Conservation (phyloP, 164 flowering plant species). For the Aristolochia californica region DNA sequence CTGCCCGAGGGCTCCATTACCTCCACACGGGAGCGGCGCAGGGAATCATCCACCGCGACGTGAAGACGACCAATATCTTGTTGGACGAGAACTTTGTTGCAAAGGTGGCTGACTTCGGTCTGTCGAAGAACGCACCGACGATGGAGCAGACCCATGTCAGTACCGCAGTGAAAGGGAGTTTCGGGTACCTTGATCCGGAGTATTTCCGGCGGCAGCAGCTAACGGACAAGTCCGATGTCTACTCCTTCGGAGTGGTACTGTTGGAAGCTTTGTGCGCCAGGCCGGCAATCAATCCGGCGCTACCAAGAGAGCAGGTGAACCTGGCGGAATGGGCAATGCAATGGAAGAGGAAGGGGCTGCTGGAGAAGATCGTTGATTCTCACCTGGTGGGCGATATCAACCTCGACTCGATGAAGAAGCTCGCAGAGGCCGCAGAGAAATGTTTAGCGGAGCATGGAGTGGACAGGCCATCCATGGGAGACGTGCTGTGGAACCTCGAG, state of each 20-base stretch:
- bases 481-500: constrained; percentile 87
- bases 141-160: constrained; percentile 76
- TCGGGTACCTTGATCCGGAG: constrained; percentile 89
- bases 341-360: constrained; percentile 44
- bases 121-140: constrained; percentile 58
- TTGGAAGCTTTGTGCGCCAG: constrained; percentile 75
- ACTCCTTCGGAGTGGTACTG: constrained; percentile 85
- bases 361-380: constrained; percentile 56
- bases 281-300: constrained; percentile 55
- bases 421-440: constrained; percentile 76
- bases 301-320: constrained; percentile 80
- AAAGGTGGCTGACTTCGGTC: constrained; percentile 74
- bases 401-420: constrained; percentile 46
- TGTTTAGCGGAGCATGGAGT: constrained; percentile 77
- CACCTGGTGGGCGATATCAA: constrained; percentile 29
- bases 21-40: constrained; percentile 88
- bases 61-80: constrained; percentile 85
- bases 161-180: constrained; percentile 90
- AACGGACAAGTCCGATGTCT: constrained; percentile 85
- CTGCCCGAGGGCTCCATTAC: constrained; percentile 82
- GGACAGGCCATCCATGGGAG: constrained; percentile 87
- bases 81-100: constrained; percentile 74
- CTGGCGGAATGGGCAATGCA: constrained; percentile 89
- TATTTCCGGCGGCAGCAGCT: constrained; percentile 75
- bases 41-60: constrained; percentile 83